A percentile compares a stretch with the other conserved stretches of the same genome.
Evolutionary conservation across 306 rosid species (phyloP).

Genomic region (Senna tora): DNA sequence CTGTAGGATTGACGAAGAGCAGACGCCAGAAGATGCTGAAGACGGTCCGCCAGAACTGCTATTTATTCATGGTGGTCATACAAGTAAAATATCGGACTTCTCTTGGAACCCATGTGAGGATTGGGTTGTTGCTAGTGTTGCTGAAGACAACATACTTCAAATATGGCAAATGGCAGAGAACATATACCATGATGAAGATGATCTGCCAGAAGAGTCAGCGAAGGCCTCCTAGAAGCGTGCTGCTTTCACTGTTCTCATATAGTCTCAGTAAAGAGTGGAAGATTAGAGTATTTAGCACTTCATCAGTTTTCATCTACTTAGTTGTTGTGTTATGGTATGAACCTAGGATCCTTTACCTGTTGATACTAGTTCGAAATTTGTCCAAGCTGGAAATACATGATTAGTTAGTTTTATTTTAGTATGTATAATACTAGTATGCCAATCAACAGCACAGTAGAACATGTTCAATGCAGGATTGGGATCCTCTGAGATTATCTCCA

Average conservation of each 20-base stretch:
- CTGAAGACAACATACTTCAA: constrained; percentile 95
- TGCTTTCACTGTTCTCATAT: constrained; percentile 15
- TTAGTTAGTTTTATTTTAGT: neutral
- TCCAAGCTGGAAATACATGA: neutral
- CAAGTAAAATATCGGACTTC: constrained; percentile 96
- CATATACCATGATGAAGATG: constrained; percentile 97
- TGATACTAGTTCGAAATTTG: neutral
- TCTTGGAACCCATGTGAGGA: constrained; percentile 99
- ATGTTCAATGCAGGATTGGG: neutral
- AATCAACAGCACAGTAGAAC: neutral
- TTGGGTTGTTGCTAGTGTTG: constrained; percentile 97
- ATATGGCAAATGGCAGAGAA: constrained; percentile 99
- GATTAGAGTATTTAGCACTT: constrained; percentile 23
- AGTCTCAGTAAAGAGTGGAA: constrained; percentile 31
- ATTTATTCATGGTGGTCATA: constrained; percentile 98
- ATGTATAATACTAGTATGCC: too few relatives aligned
- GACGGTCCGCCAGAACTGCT: constrained; percentile 99
- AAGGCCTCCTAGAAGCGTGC: constrained; percentile 64
- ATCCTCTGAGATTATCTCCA: neutral
- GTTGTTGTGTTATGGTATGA: neutral
- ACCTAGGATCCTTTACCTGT: neutral
- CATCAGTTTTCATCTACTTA: neutral
- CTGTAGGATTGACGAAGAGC: constrained; percentile 97
- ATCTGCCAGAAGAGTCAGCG: constrained; percentile 84
- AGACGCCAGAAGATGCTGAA: constrained; percentile 89